These are phyloP conservation scores for Yamadazyma diddensiae DNA, from an alignment of 1,139 yeast genomes.

Conservation along the genomic window DNA sequence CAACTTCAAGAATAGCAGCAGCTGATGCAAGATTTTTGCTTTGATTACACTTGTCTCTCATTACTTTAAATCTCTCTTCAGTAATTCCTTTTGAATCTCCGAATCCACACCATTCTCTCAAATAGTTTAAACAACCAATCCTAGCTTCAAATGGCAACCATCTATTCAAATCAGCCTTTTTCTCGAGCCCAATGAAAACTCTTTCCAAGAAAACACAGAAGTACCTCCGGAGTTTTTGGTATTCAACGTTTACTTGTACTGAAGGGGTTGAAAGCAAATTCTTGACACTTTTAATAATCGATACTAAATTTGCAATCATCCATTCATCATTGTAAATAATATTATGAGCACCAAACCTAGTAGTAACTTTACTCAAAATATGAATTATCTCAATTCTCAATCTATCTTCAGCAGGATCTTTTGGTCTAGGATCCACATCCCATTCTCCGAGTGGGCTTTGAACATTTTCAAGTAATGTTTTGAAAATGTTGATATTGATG, in stretches of 20 bases:
- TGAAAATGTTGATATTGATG: constrained; percentile 84
- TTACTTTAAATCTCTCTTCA: constrained; percentile 63
- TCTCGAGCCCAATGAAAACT: constrained; percentile 54
- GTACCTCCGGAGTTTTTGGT: constrained; percentile 73
- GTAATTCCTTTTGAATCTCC: constrained; percentile 65
- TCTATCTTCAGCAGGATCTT: constrained; percentile 43
- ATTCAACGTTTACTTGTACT: constrained; percentile 67
- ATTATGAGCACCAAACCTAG: constrained; percentile 56
- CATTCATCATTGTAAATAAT: constrained; percentile 62
- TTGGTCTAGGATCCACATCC: constrained; percentile 38
- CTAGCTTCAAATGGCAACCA: constrained; percentile 87
- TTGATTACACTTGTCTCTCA: constrained; percentile 47
- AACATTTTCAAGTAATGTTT: constrained; percentile 74
- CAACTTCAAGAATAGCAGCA: constrained; percentile 81
- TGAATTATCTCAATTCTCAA: constrained; percentile 78
- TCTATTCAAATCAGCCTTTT: constrained; percentile 37
- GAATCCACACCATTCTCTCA: constrained; percentile 93
- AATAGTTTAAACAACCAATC: constrained; percentile 72
- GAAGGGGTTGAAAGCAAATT: constrained; percentile 55
- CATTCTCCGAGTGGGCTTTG: constrained; percentile 62
- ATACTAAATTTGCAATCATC: constrained; percentile 63
- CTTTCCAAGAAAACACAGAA: constrained; percentile 77
- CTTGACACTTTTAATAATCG: constrained; percentile 65
- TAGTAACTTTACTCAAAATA: constrained; percentile 65
- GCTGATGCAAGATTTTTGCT: constrained; percentile 51